Base-by-base conservation (phyloP, 257 asterid genomes). In the Phtheirospermum japonicum region DNA sequence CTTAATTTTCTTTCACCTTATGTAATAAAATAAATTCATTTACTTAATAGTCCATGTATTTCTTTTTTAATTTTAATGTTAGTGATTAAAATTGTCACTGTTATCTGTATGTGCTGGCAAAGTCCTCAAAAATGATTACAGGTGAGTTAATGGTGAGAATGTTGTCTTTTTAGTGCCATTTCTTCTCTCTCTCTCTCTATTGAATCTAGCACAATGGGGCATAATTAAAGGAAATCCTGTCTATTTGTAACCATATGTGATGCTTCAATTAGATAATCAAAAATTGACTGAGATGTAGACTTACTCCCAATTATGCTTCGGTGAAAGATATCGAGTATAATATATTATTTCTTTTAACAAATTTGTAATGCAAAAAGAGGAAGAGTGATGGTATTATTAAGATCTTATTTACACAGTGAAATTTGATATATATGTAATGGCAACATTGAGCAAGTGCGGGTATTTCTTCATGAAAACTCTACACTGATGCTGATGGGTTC, bases 41-140 rank as follows among this genome's bases (percentile, higher is more conserved):
- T n/a, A n/a, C n/a, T n/a, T n/a, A n/a, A 9, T 9, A 9, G 4
- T n/a, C 13, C 1, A 11, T 0, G 10, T 26, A 12, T 16, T 46
- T 45, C 5, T 2, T 9, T 49, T 42, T 55, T 30, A 60, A 34
- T 50, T 4, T 16, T 17, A 11, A 6, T 62, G 49, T 19, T 67
- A 34, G n/a, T 12, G 60, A 33, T 76, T 87, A 64, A 82, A 57
- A 30, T 26, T 19, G 45, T 20, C 34, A 10, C 75, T 68, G 16
- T 52, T 65, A n/a, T 68, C 61, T 79, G 67, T 74, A 89, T 95
- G 96, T 89, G 64, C 80, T 89, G 73, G 96, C 96, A 28, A 86
- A 86, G 75, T 89, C 96, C 62, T 89, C 96, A 28, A 89, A 86
- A 86, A 86, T 89, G 96, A 86, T 86, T 77, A 93, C 95, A 68